Conservation (phyloP, 2,329 filamentous ascomycete genomes). For the Blumeria graminis region DNA sequence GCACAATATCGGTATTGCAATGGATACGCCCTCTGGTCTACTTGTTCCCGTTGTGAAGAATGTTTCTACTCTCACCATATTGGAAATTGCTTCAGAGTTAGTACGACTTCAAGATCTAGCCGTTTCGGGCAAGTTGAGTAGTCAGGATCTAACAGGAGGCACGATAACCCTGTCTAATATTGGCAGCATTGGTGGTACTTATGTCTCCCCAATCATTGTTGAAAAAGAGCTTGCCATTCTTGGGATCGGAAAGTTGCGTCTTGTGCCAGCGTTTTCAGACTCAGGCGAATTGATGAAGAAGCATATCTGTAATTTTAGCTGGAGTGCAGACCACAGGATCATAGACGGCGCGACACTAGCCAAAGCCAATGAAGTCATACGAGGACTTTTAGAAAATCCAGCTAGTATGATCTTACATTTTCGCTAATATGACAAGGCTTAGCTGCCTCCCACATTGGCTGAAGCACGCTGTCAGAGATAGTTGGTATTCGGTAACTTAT, state of each 20-base stretch:
- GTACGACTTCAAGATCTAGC: slow-evolving; percentile 49
- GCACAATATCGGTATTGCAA: slow-evolving; percentile 89
- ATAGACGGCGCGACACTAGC: slow-evolving; percentile 91
- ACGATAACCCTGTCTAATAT: slow-evolving; percentile 96
- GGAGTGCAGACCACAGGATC: slow-evolving; percentile 86
- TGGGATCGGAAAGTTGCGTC: slow-evolving; percentile 59
- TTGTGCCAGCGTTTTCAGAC: slow-evolving; percentile 52
- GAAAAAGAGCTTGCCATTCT: slow-evolving; percentile 80
- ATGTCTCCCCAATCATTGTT: slow-evolving; percentile 76
- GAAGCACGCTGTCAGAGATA: background rate
- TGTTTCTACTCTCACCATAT: slow-evolving; percentile 52
- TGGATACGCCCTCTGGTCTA: slow-evolving; percentile 75
- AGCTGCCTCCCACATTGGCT: background rate
- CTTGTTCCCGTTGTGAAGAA: slow-evolving; percentile 81
- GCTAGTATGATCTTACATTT: slow-evolving; percentile 70
- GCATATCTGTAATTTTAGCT: slow-evolving; percentile 76
- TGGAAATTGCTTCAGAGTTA: slow-evolving; percentile 57
- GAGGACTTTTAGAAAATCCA: slow-evolving; percentile 56
- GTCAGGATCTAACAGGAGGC: slow-evolving; percentile 55
- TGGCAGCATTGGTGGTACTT: slow-evolving; percentile 79
- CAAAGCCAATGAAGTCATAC: slow-evolving; percentile 62
- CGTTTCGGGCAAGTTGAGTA: slow-evolving; percentile 45
- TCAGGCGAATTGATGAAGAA: slow-evolving; percentile 36
- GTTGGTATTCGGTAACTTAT: no score
- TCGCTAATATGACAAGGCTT: slow-evolving; percentile 24